Evolutionary conservation across 208 protist genomes (phyloP), one percentile per base, ranked within the genome.

Genomic region (Wallacemonas sp.): DNA sequence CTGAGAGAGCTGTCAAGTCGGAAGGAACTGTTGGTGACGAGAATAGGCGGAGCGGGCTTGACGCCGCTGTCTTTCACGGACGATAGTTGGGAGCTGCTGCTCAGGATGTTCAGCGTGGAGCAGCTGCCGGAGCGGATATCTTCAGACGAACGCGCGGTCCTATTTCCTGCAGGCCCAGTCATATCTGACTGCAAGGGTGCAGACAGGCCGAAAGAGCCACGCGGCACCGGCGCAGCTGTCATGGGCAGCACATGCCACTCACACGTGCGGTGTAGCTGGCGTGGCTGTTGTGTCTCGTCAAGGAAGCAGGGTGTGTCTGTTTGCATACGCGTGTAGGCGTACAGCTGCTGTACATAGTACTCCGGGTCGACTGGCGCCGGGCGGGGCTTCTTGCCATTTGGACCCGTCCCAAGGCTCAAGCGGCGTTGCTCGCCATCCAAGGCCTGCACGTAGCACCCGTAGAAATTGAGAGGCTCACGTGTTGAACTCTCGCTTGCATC

Each of bases 11-110:
- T 39, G 26, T 39, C 31, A 5, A 58, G 51, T 2, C 31, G 51
- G 51, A 58, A 58, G 30, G 51, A 58, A 31, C 51, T 58, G 30
- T 58, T 38, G n/a, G n/a, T 58, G 51, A 58, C 51, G n/a, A 58
- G 1, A 39, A 58, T 58, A 11, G 51, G 51, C 0, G 51, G 51
- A 14, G 51, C 30, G 5, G 51, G 51, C 28, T 58, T 58, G 30
- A 58, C 28, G 19, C 51, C 51, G 30, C 4, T 1, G 30, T 58
- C 51, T 1, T 58, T 58, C 12, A 38, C 4, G 12, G 51, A 41
- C 28, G 51, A 58, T 14, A 22, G 12, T 19, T 42, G 26, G 15
- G 51, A 58, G 51, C 51, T 31, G 8, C n/a, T 31, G 51, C 51
- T 58, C 14, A 41, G 17, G 12, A 39, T 0, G 51, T 58, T 58